Evolutionary conservation across 306 rosid species (phyloP).

Genomic region (Calophaca sinica): DNA sequence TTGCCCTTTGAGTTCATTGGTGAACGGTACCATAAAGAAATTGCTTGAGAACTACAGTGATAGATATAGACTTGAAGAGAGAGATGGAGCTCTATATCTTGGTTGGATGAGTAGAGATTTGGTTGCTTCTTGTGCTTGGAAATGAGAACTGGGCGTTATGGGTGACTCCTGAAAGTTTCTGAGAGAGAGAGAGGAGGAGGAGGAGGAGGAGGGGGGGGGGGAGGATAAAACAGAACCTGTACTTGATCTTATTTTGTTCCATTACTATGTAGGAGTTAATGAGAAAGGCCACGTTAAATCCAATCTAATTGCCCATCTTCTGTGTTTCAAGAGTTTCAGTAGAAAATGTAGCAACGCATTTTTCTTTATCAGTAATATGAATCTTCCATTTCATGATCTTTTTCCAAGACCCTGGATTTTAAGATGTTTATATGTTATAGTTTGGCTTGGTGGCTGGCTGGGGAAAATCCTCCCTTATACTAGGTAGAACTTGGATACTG

Average conservation of each 20-base stretch:
- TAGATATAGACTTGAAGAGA: conserved; percentile 82
- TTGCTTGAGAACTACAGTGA: conserved; percentile 77
- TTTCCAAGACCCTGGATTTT: no score
- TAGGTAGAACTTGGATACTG: no score
- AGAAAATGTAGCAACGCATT: conserved; percentile 40
- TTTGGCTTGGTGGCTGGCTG: no score
- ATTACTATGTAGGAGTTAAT: conserved; percentile 31
- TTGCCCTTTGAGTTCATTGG: conserved; percentile 86
- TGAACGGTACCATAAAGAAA: conserved; percentile 85
- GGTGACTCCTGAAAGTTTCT: no score
- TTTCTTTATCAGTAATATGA: conserved; percentile 29
- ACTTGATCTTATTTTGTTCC: conserved; percentile 44
- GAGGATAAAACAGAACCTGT: no score
- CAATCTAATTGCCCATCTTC: conserved; percentile 45
- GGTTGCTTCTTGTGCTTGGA: conserved; percentile 99
- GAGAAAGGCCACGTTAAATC: conserved; percentile 31
- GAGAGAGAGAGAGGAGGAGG: no score
- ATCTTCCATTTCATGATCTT: neutral
- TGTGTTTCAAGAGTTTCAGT: conserved; percentile 40
- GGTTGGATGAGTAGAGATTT: conserved; percentile 98
- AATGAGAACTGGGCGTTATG: conserved; percentile 44
- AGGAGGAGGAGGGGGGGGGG: no score
- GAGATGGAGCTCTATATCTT: conserved; percentile 86
- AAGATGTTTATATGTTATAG: no score
- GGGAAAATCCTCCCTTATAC: no score